Base-by-base conservation (phyloP, 73 alveolate species). In the Uronychia binucleata region DNA sequence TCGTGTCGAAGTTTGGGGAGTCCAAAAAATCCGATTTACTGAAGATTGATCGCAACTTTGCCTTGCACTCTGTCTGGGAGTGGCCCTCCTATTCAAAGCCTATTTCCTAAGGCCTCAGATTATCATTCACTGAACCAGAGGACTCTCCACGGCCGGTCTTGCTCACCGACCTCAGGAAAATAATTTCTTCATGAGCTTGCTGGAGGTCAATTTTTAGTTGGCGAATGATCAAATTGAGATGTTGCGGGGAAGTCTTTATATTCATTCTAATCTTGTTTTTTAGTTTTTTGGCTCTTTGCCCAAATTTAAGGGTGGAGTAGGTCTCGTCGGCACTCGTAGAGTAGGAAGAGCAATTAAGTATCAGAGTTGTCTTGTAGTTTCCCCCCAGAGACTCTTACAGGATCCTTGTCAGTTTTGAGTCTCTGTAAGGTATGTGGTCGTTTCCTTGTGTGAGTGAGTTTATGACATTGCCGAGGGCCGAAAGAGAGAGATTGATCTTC, bases 401-500 rank as follows among this genome's bases (percentile, higher is more conserved):
- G 25, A 85, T 85, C 58, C 77, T 83, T 19, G 91, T 85, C 8
- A 85, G 81, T 29, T 85, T 85, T 1, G 91, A 85, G 77, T 85
- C 91, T 77, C 91, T 85, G 30, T 85, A 85, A 28, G 91, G 91
- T 5, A 85, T 85, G 30, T 85, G 91, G 28, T 75, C 33, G 0
- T 14, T 28, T 11, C 14, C 79, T 11, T 11, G 8, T 28, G 30
- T 93, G 75, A 93, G 81, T 34, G 96, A 93, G 76, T 90, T 86
- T 78, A 93, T 93, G 31, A 93, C 98, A 87, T 93, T 93, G 27
- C 98, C 98, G 79, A 93, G 88, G 27, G 98, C 98, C 28, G 94
- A 86, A 59, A 93, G 87, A 57, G 95, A 86, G 83, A 88, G 89
- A 88, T 93, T 93, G 1, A 93, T 93, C 80, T 82, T 88, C 57